Percentiles rank a stretch among this genome's conserved stretches.
phyloP scores from a whole-genome alignment of 2,329 filamentous ascomycete species.

The Arthrobotrys sphaeroides region DNA sequence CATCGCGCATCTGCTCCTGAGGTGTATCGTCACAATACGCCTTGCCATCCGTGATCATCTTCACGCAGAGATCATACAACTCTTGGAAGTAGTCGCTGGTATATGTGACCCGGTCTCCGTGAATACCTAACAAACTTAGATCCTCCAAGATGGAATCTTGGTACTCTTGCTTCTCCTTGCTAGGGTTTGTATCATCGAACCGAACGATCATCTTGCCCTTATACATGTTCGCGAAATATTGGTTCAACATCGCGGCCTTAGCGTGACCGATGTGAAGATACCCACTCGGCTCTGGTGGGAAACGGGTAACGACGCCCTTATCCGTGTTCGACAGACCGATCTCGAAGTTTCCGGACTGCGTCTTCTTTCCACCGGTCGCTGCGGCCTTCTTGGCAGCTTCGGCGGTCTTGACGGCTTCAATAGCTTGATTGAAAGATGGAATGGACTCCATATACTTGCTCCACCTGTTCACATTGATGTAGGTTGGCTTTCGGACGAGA shows the following conservation, averaged over 20 bases:
- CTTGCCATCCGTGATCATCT: conserved; percentile 84
- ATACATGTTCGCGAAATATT: conserved; percentile 96
- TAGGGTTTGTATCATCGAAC: conserved; percentile 97
- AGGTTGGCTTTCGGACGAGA: conserved; percentile 71
- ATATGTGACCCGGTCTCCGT: conserved; percentile 84
- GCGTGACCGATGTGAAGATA: conserved; percentile 96
- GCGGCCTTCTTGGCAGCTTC: conserved; percentile 71
- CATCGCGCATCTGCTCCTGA: conserved; percentile 73
- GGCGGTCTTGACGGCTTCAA: conserved; percentile 75
- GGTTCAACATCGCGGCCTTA: conserved; percentile 90
- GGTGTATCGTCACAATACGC: conserved; percentile 96
- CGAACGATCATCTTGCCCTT: conserved; percentile 88
- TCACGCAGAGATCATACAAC: conserved; percentile 84
- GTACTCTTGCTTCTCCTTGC: conserved; percentile 96
- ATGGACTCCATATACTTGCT: conserved; percentile 84
- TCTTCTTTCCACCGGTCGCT: conserved; percentile 61
- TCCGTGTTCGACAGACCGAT: conserved; percentile 85
- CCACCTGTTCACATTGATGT: conserved; percentile 84
- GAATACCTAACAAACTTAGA: conserved; percentile 87
- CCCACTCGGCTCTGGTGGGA: conserved; percentile 92
- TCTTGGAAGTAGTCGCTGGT: conserved; percentile 96
- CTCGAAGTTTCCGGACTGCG: conserved; percentile 86
- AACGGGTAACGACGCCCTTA: conserved; percentile 88
- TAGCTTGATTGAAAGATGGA: conserved; percentile 76
- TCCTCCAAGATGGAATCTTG: conserved; percentile 94